Evolutionary conservation across 495 filamentous ascomycete genomes (phyloP).

Genomic region (Penicillium goetzii): DNA sequence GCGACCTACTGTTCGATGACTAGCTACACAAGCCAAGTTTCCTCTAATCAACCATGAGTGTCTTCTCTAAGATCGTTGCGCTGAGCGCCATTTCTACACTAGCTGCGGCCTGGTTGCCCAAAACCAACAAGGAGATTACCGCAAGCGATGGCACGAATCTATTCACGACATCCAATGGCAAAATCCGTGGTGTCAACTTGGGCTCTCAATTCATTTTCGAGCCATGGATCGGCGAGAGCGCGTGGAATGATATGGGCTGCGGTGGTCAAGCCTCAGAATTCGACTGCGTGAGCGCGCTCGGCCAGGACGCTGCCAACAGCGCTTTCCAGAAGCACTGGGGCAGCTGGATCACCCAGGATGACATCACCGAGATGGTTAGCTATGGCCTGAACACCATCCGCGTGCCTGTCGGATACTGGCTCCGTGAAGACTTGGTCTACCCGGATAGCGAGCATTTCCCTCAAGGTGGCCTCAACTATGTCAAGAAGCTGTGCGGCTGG

Average conservation of each 20-base stretch:
- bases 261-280: constrained; percentile 54
- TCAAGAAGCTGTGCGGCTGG: constrained; percentile 59
- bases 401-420: constrained; percentile 68
- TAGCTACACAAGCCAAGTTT: background rate
- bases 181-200: constrained; percentile 62
- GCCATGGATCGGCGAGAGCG: constrained; percentile 57
- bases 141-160: background rate
- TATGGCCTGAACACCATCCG: constrained; percentile 65
- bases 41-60: background rate
- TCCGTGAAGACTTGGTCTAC: constrained; percentile 60
- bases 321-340: constrained; percentile 62
- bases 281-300: constrained; percentile 58
- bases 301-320: constrained; percentile 55
- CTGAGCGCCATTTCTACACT: background rate
- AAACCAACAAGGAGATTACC: constrained; percentile 1
- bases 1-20: background rate
- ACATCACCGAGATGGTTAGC: constrained; percentile 56
- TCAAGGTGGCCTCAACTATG: constrained; percentile 56
- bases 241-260: constrained; percentile 61
- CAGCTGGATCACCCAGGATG: constrained; percentile 59
- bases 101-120: background rate
- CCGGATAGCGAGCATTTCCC: constrained; percentile 58
- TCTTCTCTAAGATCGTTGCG: background rate
- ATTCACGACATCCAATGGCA: background rate
- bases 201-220: constrained; percentile 63